Base-by-base conservation (phyloP, 805 yeast genomes). In the Wickerhamomyces pijperi region DNA sequence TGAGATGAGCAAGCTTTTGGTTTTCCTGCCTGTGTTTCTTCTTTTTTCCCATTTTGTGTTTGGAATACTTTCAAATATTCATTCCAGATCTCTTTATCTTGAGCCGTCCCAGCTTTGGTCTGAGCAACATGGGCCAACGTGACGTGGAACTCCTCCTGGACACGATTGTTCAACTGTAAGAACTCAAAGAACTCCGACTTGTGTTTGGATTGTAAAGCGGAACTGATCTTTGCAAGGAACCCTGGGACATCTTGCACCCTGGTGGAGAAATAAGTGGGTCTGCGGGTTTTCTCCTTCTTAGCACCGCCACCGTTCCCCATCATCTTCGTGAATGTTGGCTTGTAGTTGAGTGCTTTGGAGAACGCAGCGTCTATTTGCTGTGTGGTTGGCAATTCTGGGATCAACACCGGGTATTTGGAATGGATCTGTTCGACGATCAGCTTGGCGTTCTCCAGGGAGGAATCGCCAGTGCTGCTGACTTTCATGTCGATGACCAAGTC, bases 401-500 rank as follows among this genome's bases (percentile, higher is more conserved):
- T 50, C 21, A 80, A 45, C 2, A 62, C 61, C 0, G 77, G 74
- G 44, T 68, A 78, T 31, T 56, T 43, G 12, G 55, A 39, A 14
- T 61, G 46, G 28, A 85, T 41, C 4, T 51, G 43, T 1, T 44
- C 33, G 1, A 78, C 50, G 2, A 82, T 60, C 0, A 42, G 44
- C 41, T 58, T 60, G 3, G 78, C 67, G 51, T 82, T 82, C 1
- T 45, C 41, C 29, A 71, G 51, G 0, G 82, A 68, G 0, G 82
- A 70, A 2, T 55, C 45, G 1, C 47, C 50, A 4, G n/a, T n/a
- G n/a, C n/a, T n/a, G n/a, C 47, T 44, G 2, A 75, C 71, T 4
- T 67, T 60, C 38, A 92, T 58, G 39, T 79, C 61, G 18, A 92
- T 73, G 2, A 84, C 64, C 12, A 63, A 43, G 54, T 84, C 90